Conservation (phyloP, 208 protist genomes). For the Crithidia sp. region DNA sequence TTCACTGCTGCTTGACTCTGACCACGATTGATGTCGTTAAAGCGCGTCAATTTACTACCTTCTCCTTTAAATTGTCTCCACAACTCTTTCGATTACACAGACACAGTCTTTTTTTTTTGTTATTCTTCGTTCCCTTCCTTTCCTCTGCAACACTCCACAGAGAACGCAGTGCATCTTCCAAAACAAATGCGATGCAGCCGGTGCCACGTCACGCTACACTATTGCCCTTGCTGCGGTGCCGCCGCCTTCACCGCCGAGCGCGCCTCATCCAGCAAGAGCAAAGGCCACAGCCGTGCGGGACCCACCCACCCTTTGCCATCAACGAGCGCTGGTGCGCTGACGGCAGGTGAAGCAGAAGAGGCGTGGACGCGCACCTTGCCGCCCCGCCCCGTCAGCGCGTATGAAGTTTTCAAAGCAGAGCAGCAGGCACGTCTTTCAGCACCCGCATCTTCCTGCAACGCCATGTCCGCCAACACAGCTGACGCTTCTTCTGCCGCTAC, state of each 20-base stretch:
- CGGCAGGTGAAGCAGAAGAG: background rate
- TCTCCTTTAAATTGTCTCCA: too few species aligned
- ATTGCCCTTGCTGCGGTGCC: conserved; percentile 44
- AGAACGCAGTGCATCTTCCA: background rate
- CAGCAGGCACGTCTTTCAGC: background rate
- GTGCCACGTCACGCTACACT: conserved; percentile 25
- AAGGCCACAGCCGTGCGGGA: background rate
- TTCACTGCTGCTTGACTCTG: too few species aligned
- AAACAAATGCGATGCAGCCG: conserved; percentile 6
- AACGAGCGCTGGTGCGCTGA: background rate
- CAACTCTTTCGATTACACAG: too few species aligned
- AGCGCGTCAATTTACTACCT: too few species aligned
- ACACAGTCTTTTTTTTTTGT: background rate
- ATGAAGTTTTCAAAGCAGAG: conserved; percentile 26
- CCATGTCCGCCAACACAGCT: too few species aligned
- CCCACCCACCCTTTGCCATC: background rate
- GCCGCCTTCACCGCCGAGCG: too few species aligned
- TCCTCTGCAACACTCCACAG: background rate
- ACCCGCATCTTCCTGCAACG: too few species aligned
- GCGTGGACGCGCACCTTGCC: conserved; percentile 17
- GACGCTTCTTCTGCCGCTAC: too few species aligned
- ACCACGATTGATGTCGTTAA: too few species aligned
- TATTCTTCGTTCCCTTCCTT: background rate
- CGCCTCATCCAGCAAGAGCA: background rate
- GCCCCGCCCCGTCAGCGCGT: conserved; percentile 18